Evolutionary conservation across 139 green algal genomes (phyloP).

Genomic region (Klebsormidium nitens): DNA sequence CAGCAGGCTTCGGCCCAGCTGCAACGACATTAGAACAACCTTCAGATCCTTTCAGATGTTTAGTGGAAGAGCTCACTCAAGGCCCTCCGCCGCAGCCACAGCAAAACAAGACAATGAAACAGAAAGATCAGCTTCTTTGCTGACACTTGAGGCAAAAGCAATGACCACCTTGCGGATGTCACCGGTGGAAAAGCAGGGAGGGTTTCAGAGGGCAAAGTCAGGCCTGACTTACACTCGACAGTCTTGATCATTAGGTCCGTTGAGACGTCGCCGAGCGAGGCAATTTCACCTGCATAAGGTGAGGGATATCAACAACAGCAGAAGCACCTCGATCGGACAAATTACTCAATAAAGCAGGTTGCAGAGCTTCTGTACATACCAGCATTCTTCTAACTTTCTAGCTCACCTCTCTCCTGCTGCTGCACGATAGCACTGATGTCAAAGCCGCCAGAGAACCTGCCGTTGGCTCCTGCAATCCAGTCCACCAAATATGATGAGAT

Average conservation of each 20-base stretch:
- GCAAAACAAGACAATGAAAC: conserved; percentile 10
- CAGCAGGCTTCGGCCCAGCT: conserved; percentile 73
- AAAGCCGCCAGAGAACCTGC: conserved; percentile 91
- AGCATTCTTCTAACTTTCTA: neutral
- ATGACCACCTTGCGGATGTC: no score
- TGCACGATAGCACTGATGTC: conserved; percentile 74
- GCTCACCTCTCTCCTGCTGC: conserved; percentile 24
- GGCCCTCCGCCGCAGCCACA: conserved; percentile 53
- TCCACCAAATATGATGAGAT: neutral
- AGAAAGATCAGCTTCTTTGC: no score
- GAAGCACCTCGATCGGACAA: neutral
- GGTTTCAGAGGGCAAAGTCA: no score
- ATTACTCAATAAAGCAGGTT: neutral
- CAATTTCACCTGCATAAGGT: conserved; percentile 6
- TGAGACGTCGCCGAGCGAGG: conserved; percentile 14
- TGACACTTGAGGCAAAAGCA: no score
- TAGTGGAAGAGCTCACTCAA: conserved; percentile 44
- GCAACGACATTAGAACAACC: no score
- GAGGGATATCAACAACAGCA: conserved; percentile 1
- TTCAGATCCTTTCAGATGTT: no score
- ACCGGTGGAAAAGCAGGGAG: no score
- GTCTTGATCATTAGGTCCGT: conserved; percentile 25
- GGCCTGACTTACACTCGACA: conserved; percentile 26
- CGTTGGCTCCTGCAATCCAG: conserved; percentile 24
- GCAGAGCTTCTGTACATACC: conserved; percentile 1